These are phyloP conservation scores for Penicillium mononematosum DNA, from an alignment of 495 filamentous ascomycete genomes.

Conservation along the genomic window DNA sequence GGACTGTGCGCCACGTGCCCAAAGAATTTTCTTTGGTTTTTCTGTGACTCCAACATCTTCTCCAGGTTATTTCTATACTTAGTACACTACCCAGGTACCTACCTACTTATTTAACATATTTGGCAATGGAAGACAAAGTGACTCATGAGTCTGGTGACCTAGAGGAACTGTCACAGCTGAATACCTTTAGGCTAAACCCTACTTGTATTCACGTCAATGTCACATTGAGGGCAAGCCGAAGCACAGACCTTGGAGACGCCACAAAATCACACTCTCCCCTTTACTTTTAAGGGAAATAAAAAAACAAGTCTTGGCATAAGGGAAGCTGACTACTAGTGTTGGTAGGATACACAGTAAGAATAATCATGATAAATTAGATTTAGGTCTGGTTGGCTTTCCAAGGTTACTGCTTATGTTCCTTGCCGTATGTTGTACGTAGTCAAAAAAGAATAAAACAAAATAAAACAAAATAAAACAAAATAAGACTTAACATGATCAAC, in stretches of 20 bases:
- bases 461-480: neutral
- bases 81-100: too few relatives aligned
- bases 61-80: neutral
- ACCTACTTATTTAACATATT: neutral
- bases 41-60: neutral
- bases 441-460: neutral
- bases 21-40: slow-evolving; percentile 1
- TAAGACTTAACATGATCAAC: neutral
- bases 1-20: slow-evolving; percentile 13
- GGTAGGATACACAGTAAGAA: neutral
- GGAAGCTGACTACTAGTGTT: neutral
- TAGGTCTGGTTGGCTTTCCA: neutral
- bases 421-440: neutral
- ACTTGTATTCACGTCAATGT: slow-evolving; percentile 2
- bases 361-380: neutral
- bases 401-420: neutral
- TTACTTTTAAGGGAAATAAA: neutral
- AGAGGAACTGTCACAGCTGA: neutral
- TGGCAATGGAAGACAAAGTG: neutral
- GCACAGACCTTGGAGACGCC: slow-evolving; percentile 9
- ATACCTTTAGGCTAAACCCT: neutral
- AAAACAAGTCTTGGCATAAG: neutral
- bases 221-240: slow-evolving; percentile 8
- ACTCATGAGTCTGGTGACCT: neutral
- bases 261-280: slow-evolving; percentile 10